Evolutionary conservation across 75 land plant genomes (phyloP), one percentile per base, ranked within the genome.

Genomic region (Cryptomeria japonica): DNA sequence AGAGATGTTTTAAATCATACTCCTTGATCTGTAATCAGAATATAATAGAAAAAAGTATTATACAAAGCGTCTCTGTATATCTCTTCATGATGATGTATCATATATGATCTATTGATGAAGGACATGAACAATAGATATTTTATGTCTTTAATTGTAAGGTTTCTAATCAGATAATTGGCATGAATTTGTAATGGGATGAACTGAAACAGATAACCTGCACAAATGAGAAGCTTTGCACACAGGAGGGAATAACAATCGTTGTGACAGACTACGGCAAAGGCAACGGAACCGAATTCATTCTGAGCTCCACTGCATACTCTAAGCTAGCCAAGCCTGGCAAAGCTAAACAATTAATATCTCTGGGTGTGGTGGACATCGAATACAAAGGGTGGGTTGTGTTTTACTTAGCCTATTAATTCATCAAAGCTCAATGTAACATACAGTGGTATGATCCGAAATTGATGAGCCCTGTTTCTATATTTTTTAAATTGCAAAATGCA

Each of bases 191-290:
- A 32, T 12, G 8, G 9, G 10, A n/a, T 10, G 2, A 72, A n/a
- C 1, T n/a, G 9, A 37, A 22, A 32, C 34, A 72, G 87, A 90
- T 93, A 77, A 39, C 56, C 32, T 90, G 88, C 88, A 87, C 79
- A 0, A 58, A 84, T 1, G 88, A 90, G 0, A 22, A 88, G 3
- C 89, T 90, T 42, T 94, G 95, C 89, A 88, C 22, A 19, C 87
- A 89, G 0, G 83, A 90, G 64, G 95, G 95, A 38, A 87, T 88
- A 70, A 88, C 85, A 28, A 47, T 93, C 18, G 89, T 93, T 53
- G 93, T 90, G 53, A 94, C 95, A 13, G 95, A 94, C 86, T 64
- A 90, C 41, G 94, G 93, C 0, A 86, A 58, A n/a, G 91, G 94
- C 31, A 89, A 89, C 88, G 5, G 76, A 31, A 91, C 95, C 1